phyloP scores from a whole-genome alignment of 176 grass and related monocot genomes.

The Cenchrus americanus region DNA sequence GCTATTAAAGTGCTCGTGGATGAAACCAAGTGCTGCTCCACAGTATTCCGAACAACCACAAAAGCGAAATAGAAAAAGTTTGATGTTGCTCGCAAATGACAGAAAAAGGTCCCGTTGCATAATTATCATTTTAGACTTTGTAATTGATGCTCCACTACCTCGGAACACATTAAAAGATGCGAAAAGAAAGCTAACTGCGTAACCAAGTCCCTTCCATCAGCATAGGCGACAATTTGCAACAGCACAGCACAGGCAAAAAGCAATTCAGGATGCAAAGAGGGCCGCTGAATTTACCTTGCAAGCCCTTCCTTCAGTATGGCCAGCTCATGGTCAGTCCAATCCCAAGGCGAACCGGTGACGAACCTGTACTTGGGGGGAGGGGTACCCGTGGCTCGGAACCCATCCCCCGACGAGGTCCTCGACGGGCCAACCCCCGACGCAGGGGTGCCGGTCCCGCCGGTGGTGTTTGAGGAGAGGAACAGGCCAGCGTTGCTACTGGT shows the following conservation, averaged over 20 bases:
- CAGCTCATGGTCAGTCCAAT: constrained; percentile 76
- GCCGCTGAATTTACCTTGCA: constrained; percentile 45
- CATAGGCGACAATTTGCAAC: neutral
- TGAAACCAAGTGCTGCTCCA: constrained; percentile 23
- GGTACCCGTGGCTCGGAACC: constrained; percentile 27
- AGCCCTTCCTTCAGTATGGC: constrained; percentile 76
- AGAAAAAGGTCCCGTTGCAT: constrained; percentile 24
- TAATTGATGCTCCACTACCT: constrained; percentile 28
- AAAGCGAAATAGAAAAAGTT: constrained; percentile 21
- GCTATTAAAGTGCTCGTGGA: neutral
- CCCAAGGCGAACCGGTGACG: constrained; percentile 50
- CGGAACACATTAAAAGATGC: constrained; percentile 29
- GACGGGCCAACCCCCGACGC: constrained; percentile 48
- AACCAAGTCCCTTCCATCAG: neutral
- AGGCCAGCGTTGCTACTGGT: constrained; percentile 47
- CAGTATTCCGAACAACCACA: constrained; percentile 12
- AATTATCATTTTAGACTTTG: constrained; percentile 34
- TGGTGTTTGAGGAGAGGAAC: constrained; percentile 48
- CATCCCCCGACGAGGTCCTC: constrained; percentile 62
- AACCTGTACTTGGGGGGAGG: constrained; percentile 68
- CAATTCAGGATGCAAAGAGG: neutral
- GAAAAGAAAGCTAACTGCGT: constrained; percentile 5
- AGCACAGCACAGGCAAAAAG: constrained; percentile 8
- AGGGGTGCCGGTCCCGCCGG: constrained; percentile 39
- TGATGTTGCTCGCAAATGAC: constrained; percentile 20